Percentiles rank a stretch among this genome's conserved stretches.
Evolutionary conservation across 169 alveolate species (phyloP).

Genomic region (Prorocentrum cordatum): DNA sequence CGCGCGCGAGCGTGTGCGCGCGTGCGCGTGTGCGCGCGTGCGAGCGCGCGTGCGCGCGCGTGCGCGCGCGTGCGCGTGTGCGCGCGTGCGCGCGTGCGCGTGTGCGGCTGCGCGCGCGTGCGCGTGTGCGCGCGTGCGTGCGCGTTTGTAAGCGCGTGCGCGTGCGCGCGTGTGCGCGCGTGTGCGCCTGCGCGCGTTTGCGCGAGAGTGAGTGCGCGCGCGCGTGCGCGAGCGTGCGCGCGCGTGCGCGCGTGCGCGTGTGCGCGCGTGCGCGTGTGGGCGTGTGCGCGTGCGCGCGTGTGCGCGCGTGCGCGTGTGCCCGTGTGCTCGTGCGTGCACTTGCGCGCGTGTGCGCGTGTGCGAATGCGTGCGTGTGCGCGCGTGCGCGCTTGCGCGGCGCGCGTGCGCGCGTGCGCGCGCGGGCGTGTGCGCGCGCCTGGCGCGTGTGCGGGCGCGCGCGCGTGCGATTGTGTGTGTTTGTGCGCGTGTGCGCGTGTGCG

Average conservation of each 20-base stretch:
- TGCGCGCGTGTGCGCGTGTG: neutral
- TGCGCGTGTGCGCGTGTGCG: neutral
- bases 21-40: neutral
- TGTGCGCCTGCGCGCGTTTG: neutral
- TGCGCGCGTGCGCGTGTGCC: neutral
- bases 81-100: neutral
- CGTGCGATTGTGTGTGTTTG: neutral
- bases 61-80: neutral
- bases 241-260: neutral
- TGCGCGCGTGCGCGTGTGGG: neutral
- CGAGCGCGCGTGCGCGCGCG: neutral
- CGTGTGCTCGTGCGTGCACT: neutral
- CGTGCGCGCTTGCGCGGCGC: too few species aligned
- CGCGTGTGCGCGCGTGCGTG: neutral
- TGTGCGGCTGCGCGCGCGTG: neutral
- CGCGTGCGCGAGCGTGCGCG: neutral
- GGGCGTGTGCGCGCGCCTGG: neutral
- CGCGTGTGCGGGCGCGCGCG: neutral
- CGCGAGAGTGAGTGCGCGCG: neutral
- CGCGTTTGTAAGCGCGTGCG: neutral
- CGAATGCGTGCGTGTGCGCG: neutral
- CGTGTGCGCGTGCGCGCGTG: neutral
- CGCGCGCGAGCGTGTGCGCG: neutral
- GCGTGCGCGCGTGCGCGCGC: neutral
- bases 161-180: neutral